Percentiles rank a stretch among this genome's conserved stretches.
Evolutionary conservation across 176 grass and related monocot species (phyloP).

Genomic region (Calamus simplicifolius): DNA sequence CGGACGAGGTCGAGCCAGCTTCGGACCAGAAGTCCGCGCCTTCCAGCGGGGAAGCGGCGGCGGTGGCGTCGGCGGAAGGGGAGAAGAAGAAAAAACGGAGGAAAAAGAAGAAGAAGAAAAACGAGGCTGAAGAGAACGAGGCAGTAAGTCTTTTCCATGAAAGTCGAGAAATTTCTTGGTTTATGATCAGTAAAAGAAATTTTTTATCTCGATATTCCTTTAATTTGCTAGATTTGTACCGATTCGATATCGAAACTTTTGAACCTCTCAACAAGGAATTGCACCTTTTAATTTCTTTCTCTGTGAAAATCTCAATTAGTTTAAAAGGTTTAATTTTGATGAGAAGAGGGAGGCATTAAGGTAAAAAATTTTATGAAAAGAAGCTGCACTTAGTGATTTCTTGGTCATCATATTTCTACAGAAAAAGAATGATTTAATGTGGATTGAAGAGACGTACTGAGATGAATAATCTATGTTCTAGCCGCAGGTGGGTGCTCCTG

Average conservation of each 20-base stretch:
- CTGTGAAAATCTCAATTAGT: too few relatives aligned
- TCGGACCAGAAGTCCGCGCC: background rate
- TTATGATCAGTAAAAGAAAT: background rate
- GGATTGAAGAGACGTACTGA: background rate
- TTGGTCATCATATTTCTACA: background rate
- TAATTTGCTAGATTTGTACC: background rate
- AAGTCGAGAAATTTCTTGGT: slow-evolving; percentile 3
- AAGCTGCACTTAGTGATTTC: background rate
- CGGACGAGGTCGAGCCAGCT: slow-evolving; percentile 18
- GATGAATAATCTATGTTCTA: slow-evolving; percentile 14
- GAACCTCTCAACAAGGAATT: too few relatives aligned
- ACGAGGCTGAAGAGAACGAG: slow-evolving; percentile 18
- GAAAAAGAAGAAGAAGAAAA: slow-evolving; percentile 34
- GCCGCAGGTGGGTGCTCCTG: slow-evolving; percentile 25
- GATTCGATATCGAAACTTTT: too few relatives aligned
- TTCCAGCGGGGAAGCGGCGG: slow-evolving; percentile 19
- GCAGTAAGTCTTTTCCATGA: background rate
- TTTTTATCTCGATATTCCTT: background rate
- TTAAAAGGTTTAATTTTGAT: too few relatives aligned
- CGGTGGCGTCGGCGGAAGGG: slow-evolving; percentile 19
- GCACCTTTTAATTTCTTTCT: too few relatives aligned
- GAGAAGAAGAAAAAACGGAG: slow-evolving; percentile 34
- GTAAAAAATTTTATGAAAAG: too few relatives aligned
- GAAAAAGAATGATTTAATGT: background rate
- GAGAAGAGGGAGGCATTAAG: too few relatives aligned